Evolutionary conservation across 2,329 filamentous ascomycete species (phyloP).

Genomic region (Mollisia scopiformis): DNA sequence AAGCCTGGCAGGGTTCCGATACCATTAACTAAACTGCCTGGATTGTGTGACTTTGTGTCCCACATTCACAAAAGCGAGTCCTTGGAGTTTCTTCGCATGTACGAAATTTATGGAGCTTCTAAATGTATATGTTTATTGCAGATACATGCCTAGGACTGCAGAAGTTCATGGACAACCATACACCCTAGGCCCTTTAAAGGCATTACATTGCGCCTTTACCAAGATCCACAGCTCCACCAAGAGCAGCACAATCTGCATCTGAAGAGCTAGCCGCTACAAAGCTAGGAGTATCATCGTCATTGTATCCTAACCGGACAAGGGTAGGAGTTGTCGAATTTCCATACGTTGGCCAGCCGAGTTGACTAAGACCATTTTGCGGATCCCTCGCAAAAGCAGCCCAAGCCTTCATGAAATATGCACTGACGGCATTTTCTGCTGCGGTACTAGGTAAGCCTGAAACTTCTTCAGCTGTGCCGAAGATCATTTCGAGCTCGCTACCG

Average conservation of each 20-base stretch:
- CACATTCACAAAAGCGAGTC: no score
- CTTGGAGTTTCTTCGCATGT: no score
- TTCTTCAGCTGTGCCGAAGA: slow-evolving; percentile 33
- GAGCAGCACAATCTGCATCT: slow-evolving; percentile 26
- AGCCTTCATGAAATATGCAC: slow-evolving; percentile 32
- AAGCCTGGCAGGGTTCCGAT: no score
- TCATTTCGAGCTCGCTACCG: slow-evolving; percentile 33
- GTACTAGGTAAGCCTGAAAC: slow-evolving; percentile 29
- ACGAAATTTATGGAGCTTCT: no score
- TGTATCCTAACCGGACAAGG: slow-evolving; percentile 32
- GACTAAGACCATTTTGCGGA: slow-evolving; percentile 33
- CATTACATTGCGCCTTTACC: slow-evolving; percentile 34
- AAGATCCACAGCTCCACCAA: slow-evolving; percentile 23
- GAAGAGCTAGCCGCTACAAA: slow-evolving; percentile 24
- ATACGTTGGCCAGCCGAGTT: slow-evolving; percentile 23
- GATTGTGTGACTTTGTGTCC: no score
- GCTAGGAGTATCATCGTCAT: slow-evolving; percentile 15
- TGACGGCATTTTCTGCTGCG: slow-evolving; percentile 12
- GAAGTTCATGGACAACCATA: no score
- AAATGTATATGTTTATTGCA: no score
- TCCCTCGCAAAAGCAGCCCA: slow-evolving; percentile 39
- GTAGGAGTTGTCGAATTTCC: slow-evolving; percentile 19
- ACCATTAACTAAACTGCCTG: no score
- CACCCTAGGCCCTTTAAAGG: no score
- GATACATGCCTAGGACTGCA: no score